Evolutionary conservation across 2,329 filamentous ascomycete species (phyloP).

Genomic region (Talaromyces sp.): DNA sequence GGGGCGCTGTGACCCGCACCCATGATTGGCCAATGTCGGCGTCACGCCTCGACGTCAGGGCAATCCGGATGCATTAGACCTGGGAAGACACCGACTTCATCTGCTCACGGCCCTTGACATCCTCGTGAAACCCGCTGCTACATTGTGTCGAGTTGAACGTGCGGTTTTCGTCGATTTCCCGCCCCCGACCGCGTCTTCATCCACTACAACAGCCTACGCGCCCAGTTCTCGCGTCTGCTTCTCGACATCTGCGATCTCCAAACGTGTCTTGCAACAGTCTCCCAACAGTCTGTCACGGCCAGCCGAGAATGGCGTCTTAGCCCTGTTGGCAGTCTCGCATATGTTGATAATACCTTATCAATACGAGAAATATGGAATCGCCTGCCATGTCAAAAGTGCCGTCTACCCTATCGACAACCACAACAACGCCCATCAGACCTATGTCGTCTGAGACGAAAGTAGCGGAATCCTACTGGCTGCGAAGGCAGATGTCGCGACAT

Average conservation of each 20-base stretch:
- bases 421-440: not conserved
- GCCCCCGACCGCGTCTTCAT: not conserved
- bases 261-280: not conserved
- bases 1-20: not conserved
- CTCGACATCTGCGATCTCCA: not conserved
- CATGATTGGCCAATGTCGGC: constrained; percentile 6
- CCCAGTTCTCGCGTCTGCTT: not conserved
- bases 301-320: not conserved
- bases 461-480: constrained; percentile 11
- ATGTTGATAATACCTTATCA: not conserved
- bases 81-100: not conserved
- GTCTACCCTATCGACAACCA: not conserved
- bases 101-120: not conserved
- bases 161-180: not conserved
- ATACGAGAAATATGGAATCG: not conserved
- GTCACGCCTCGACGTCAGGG: constrained; percentile 1
- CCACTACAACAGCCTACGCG: not conserved
- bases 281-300: not conserved
- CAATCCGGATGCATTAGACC: not conserved
- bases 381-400: not conserved
- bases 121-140: not conserved
- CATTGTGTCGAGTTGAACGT: not conserved
- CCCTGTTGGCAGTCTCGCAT: not conserved
- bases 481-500: constrained; percentile 8
- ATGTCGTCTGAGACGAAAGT: constrained; percentile 5